Evolutionary conservation across 148 eudicot genomes (phyloP).

Genomic region (Nepenthes mirabilis): DNA sequence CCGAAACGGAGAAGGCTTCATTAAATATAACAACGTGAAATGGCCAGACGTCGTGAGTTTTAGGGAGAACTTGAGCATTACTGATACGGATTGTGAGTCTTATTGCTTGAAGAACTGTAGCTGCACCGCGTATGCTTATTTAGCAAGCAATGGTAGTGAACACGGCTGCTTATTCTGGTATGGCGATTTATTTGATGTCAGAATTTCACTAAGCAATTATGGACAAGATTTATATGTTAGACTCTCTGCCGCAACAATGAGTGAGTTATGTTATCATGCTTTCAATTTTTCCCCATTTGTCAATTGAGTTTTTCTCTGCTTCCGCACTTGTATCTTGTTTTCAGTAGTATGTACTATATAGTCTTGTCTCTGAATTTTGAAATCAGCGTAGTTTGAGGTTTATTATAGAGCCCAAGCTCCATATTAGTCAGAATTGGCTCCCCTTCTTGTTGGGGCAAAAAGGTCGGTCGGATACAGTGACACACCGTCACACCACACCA

Average conservation of each 20-base stretch:
- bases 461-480: too few relatives aligned
- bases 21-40: constrained; percentile 16
- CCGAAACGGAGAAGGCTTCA: constrained; percentile 23
- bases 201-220: background rate
- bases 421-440: too few relatives aligned
- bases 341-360: too few relatives aligned
- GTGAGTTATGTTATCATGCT: too few relatives aligned
- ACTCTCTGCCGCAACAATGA: background rate
- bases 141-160: background rate
- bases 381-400: too few relatives aligned
- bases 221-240: background rate
- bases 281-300: too few relatives aligned
- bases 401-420: too few relatives aligned
- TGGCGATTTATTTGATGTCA: background rate
- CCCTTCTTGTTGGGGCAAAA: too few relatives aligned
- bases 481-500: too few relatives aligned
- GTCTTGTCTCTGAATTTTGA: too few relatives aligned
- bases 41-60: constrained; percentile 13
- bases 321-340: too few relatives aligned
- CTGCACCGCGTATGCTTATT: constrained; percentile 27
- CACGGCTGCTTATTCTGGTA: background rate
- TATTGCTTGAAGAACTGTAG: constrained; percentile 23
- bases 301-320: too few relatives aligned
- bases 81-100: constrained; percentile 7
- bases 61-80: background rate